Base-by-base conservation (phyloP, 768 basidiomycete species). In the Psilocybe tampanensis region DNA sequence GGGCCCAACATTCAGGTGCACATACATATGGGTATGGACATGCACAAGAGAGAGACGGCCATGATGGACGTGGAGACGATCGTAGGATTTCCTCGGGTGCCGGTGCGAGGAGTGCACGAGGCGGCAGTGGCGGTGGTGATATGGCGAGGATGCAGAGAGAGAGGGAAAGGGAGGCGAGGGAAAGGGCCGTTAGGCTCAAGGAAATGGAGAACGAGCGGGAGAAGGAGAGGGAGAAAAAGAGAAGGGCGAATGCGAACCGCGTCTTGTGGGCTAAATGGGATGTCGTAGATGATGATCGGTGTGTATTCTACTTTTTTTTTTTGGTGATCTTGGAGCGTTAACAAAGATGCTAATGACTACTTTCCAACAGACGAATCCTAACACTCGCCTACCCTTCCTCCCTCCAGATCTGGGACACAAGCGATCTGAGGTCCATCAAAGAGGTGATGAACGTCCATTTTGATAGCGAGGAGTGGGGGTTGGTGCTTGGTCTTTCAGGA, bases 361-460 rank as follows among this genome's bases (percentile, higher is more conserved):
- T 21, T 24, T 19, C 29, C 9, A 13, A 2, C 17, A 47, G 47
- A 4, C 29, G 44, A 17, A 39, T 48, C 9, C 45, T 55, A 22
- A 47, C 33, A 1, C 19, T 47, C 8, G 36, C 44, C 15, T 52
- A 45, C 49, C 24, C 41, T 12, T 17, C 18, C 2, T 18, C 26
- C 5, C 63, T 89, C 39, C 82, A 86, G 64, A 73, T 86, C 18
- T 89, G 86, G 86, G 85, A 88, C 60, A 83, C 82, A 61, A 75
- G 80, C 12, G 75, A 81, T 57, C 67, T 88, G 8, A 80, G 72
- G 3, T 62, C 66, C 0, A 58, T 74, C 0, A 50, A 53, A 62
- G 86, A 89, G 61, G 59, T 87, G 2, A 67, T 89, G 55, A 83
- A 87, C 56, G 55, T 89, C 32, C 60, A 63, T 17, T 59, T 66